These are phyloP conservation scores for Leptographium radiaticola DNA, from an alignment of 2,329 filamentous ascomycete genomes.

Conservation along the genomic window DNA sequence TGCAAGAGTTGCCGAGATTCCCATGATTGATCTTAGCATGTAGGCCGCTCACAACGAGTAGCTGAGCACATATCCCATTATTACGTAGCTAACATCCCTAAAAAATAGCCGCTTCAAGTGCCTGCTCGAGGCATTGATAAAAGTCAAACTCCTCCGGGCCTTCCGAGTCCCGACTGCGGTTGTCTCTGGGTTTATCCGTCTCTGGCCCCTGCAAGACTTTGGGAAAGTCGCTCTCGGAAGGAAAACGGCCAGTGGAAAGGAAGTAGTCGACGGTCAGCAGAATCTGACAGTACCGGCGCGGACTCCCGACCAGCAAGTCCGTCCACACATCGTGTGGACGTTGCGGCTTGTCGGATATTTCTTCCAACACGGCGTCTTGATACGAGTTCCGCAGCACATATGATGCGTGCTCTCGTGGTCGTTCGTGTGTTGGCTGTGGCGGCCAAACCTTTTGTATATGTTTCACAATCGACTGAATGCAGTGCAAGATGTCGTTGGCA, in stretches of 20 bases:
- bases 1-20: too few species aligned
- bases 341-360: not conserved
- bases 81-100: not conserved
- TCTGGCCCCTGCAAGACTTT: not conserved
- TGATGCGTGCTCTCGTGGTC: not conserved
- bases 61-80: too few species aligned
- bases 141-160: not conserved
- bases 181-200: not conserved
- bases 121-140: not conserved
- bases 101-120: not conserved
- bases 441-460: not conserved
- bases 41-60: too few species aligned
- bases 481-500: not conserved
- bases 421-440: not conserved
- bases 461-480: not conserved
- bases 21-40: too few species aligned
- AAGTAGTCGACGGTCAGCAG: not conserved
- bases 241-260: not conserved
- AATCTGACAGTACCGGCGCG: not conserved
- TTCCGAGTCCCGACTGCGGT: not conserved
- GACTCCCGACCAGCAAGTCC: not conserved
- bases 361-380: not conserved
- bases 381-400: not conserved
- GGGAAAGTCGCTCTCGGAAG: not conserved
- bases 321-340: not conserved